Conservation (phyloP, 148 eudicot genomes). For the Rhododendron molle region DNA sequence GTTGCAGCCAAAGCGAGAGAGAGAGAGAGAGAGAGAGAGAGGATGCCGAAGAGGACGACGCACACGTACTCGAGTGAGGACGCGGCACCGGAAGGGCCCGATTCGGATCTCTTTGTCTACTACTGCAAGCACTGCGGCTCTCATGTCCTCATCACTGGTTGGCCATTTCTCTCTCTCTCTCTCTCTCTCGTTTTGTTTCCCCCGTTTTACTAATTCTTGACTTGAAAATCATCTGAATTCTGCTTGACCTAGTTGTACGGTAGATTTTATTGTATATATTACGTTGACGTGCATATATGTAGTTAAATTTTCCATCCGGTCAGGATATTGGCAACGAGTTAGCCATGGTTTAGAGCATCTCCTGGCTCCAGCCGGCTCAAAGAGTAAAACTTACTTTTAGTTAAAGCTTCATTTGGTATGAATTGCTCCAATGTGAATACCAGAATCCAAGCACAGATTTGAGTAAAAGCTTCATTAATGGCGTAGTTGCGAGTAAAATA, state of each 20-base stretch:
- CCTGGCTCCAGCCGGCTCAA: background rate
- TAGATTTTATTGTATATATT: background rate
- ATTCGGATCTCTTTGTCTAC: slow-evolving; percentile 92
- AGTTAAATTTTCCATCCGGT: background rate
- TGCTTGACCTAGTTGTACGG: background rate
- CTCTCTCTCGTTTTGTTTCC: background rate
- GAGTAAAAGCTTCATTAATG: background rate
- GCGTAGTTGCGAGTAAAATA: background rate
- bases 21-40: background rate
- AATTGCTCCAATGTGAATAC: background rate
- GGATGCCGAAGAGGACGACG: slow-evolving; percentile 97
- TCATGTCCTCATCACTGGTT: slow-evolving; percentile 96
- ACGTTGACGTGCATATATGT: background rate
- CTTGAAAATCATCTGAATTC: background rate
- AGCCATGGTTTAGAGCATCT: background rate
- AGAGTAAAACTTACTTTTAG: background rate
- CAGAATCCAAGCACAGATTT: background rate
- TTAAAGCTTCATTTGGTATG: background rate
- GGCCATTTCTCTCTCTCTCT: background rate
- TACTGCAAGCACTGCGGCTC: slow-evolving; percentile 94
- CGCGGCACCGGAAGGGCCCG: slow-evolving; percentile 73
- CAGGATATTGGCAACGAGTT: background rate
- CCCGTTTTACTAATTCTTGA: background rate
- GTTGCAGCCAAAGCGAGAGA: background rate
- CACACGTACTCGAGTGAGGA: slow-evolving; percentile 99